Evolutionary conservation across 768 basidiomycete species (phyloP), one percentile per base, ranked within the genome.

Genomic region (Xerocomus brunneocitrinus): DNA sequence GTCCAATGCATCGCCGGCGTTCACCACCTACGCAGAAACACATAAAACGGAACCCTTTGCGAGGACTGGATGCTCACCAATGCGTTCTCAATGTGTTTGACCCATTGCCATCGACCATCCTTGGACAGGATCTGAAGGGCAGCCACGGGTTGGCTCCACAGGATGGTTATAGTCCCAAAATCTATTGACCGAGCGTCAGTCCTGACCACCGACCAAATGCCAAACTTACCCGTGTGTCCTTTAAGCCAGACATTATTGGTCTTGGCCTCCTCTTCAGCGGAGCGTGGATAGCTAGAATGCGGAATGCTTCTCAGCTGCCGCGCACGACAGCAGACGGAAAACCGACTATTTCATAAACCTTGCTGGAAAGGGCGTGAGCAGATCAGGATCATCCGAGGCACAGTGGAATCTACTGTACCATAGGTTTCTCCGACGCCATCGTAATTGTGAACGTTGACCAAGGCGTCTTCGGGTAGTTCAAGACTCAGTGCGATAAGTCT

Each of bases 281-380:
- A 68, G 25, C 78, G 74, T 4, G 79, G 80, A 56, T 79, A 79
- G 61, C 81, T 83, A 43, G 34, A 25, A 19, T 4, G 14, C 5
- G 1, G 24, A 16, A 27, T 43, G 9, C 13, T 8, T 14, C 27
- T 55, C n/a, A 41, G 50, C 6, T 44, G 8, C 19, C 8, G 19
- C 14, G 38, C n/a, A 1, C 5, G 14, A 8, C 25, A 27, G 22
- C 13, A 28, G 22, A 12, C 40, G n/a, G 46, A 24, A 38, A 2
- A 58, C 79, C 12, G 28, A 82, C 82, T 85, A 85, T 70, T 85
- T 84, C 81, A 84, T 84, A 64, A 79, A 83, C 43, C 83, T 74
- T 6, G 79, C 83, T 84, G 50, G 31, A 19, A 19, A 30, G 14
- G 6, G 24, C 35, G 30, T 56, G 25, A 53, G 54, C 13, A 44